Percentiles rank a stretch among this genome's conserved stretches.
Conservation (phyloP, 768 basidiomycete species). For the Exsudoporus frostii region DNA sequence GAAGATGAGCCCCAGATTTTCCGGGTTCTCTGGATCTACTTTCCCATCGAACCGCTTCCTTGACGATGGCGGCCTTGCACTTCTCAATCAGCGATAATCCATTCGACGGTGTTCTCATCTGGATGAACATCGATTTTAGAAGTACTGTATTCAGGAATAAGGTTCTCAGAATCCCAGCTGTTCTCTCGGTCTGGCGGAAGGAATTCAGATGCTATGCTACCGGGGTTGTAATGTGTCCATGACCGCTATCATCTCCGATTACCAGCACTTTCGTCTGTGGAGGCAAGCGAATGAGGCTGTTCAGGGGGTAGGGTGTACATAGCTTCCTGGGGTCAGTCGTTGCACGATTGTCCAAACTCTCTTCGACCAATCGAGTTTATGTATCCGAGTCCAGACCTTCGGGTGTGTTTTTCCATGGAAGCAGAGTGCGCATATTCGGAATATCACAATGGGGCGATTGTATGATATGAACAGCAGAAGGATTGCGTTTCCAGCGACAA, state of each 20-base stretch:
- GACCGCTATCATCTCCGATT: too few relatives aligned
- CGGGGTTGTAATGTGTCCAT: too few relatives aligned
- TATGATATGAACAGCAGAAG: not conserved
- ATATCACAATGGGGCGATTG: not conserved
- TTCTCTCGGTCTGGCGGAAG: too few relatives aligned
- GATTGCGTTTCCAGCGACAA: not conserved
- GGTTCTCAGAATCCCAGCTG: too few relatives aligned
- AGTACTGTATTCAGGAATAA: too few relatives aligned
- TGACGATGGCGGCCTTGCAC: constrained; percentile 81
- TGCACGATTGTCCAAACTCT: not conserved
- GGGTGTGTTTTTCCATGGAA: not conserved
- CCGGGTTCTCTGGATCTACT: constrained; percentile 62
- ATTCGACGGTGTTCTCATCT: too few relatives aligned
- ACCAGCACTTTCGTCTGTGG: not conserved
- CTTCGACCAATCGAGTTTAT: not conserved
- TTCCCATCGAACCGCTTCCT: constrained; percentile 67
- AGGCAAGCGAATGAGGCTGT: not conserved
- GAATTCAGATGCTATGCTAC: too few relatives aligned
- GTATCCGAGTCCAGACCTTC: not conserved
- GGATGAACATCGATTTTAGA: too few relatives aligned
- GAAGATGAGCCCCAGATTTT: constrained; percentile 55
- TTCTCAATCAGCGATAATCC: constrained; percentile 77
- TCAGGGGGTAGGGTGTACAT: constrained; percentile 10
- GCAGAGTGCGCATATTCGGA: not conserved
- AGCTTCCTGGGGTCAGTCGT: not conserved